These are phyloP conservation scores for Echium plantagineum DNA, from an alignment of 257 asterid genomes.

Conservation along the genomic window DNA sequence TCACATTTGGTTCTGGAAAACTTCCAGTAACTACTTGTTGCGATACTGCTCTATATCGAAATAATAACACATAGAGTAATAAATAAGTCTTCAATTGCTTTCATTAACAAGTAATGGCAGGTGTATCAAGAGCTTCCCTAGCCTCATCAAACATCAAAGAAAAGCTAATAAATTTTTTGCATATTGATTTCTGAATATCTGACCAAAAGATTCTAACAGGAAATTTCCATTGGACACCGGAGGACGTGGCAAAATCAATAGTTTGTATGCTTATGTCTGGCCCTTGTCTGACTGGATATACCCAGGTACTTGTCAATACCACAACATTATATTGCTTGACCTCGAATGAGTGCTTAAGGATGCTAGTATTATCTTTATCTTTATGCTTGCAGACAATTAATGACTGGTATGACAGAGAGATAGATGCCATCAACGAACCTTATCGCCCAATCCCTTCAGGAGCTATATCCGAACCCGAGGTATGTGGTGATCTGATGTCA, in stretches of 20 bases:
- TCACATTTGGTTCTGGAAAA: background rate
- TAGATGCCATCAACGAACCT: constrained; percentile 92
- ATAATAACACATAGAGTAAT: background rate
- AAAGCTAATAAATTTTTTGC: too few relatives aligned
- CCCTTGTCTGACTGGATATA: constrained; percentile 87
- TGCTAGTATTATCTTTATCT: constrained; percentile 9
- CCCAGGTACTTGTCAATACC: constrained; percentile 49
- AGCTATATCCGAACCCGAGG: constrained; percentile 74
- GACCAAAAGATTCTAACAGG: constrained; percentile 29
- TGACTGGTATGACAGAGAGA: constrained; percentile 97
- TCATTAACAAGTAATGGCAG: background rate
- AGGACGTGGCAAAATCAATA: constrained; percentile 76
- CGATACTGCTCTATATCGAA: background rate
- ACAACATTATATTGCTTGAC: constrained; percentile 6
- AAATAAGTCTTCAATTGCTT: background rate
- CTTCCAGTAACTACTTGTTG: background rate
- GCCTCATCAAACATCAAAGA: too few relatives aligned
- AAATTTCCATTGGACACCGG: constrained; percentile 79
- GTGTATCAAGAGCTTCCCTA: too few relatives aligned
- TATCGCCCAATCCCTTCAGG: constrained; percentile 98
- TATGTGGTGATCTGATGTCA: constrained; percentile 12
- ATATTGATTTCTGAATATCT: constrained; percentile 1
- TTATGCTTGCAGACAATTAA: constrained; percentile 56
- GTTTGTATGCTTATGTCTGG: constrained; percentile 96
- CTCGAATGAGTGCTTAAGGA: constrained; percentile 12